A percentile compares a stretch with the other conserved stretches of the same genome.
Conservation (phyloP, 148 eudicot species). For the Camellia japonica region DNA sequence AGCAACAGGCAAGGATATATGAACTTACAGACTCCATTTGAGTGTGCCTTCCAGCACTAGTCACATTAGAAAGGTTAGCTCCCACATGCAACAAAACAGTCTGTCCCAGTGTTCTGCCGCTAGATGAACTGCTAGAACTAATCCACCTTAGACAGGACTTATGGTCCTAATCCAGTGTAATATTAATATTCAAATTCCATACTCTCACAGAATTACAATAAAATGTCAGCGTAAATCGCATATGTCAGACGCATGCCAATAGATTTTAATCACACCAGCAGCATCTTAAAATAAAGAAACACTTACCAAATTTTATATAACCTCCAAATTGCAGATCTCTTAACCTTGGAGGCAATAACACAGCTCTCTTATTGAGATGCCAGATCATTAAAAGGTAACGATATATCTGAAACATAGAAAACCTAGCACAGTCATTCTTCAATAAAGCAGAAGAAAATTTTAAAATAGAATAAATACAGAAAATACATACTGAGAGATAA, state of each 20-base stretch:
- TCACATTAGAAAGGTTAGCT: too few species aligned
- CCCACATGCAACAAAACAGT: too few species aligned
- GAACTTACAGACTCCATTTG: too few species aligned
- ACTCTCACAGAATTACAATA: not conserved
- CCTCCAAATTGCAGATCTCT: slow-evolving; percentile 67
- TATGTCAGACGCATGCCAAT: not conserved
- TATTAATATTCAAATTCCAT: not conserved
- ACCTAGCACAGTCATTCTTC: slow-evolving; percentile 6
- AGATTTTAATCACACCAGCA: not conserved
- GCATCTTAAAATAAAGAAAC: not conserved
- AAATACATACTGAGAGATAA: too few species aligned
- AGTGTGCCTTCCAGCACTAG: too few species aligned
- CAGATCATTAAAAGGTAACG: slow-evolving; percentile 26
- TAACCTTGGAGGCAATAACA: slow-evolving; percentile 71
- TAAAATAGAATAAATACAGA: not conserved
- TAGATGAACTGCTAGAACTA: too few species aligned
- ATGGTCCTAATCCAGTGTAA: too few species aligned
- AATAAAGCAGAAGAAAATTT: not conserved
- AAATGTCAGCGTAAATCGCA: not conserved
- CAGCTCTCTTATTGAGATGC: slow-evolving; percentile 54
- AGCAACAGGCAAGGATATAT: too few species aligned
- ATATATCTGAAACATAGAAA: slow-evolving; percentile 47
- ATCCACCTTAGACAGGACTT: too few species aligned
- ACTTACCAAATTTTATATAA: slow-evolving; percentile 81
- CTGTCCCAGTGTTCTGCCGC: too few species aligned